Base-by-base conservation (phyloP, 129 eudicot species). In the Tagetes erecta region DNA sequence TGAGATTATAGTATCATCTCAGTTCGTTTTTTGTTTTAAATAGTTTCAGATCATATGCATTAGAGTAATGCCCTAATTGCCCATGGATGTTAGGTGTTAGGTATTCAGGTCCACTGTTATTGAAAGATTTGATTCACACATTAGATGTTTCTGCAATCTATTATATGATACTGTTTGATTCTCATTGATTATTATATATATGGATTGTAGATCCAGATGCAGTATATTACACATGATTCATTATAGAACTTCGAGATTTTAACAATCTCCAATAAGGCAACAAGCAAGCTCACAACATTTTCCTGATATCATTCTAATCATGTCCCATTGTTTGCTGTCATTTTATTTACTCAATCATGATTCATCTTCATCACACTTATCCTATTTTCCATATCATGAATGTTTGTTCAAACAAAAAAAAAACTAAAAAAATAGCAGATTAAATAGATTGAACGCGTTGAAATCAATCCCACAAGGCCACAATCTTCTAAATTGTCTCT, bases 201-300 rank as follows among this genome's bases (percentile, higher is more conserved):
- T 34, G 41, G 14, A 59, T 33, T 34, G 66, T 34, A 2, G 66
- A 59, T 59, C 65, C 65, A 34, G 8, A 59, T 59, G 66, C 66
- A 59, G 41, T 59, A 34, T 59, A 34, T 1, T 57, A 57, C 8
- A 33, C 64, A 30, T 30, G 11, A 59, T 59, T 59, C n/a, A 3
- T 34, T 11, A 34, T 59, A 59, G 40, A 59, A 59, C 1, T 59
- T 10, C 35, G 27, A 59, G 6, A 59, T 34, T 34, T 33, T 10
- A 20, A 20, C 41, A 34, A 33, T 59, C 66, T 59, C 41, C 66
- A 59, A 35, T 59, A 59, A 59, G 35, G 66, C 66, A 34, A 34
- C 40, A 34, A 33, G 41, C 66, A 2, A 59, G 66, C 41, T 34
- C 3, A 41, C 41, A 59, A 59, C 66, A 59, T 20, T 59, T 36